These are phyloP conservation scores for Alternaria tenuissima DNA, from an alignment of 2,329 filamentous ascomycete genomes.

Conservation along the genomic window DNA sequence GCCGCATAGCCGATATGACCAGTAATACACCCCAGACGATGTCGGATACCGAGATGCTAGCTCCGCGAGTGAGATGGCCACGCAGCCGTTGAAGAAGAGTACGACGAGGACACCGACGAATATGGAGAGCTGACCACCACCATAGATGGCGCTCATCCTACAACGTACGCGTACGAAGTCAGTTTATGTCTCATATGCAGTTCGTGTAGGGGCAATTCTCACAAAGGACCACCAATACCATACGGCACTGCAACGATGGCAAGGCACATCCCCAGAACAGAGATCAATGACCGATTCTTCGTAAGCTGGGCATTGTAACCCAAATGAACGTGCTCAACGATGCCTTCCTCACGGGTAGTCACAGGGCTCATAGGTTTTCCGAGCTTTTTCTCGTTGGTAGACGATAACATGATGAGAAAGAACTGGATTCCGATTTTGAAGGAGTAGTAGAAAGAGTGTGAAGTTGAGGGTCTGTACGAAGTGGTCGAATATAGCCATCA, in stretches of 20 bases:
- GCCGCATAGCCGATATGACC: conserved; percentile 15
- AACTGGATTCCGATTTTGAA: no score
- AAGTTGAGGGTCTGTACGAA: no score
- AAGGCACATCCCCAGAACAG: background rate
- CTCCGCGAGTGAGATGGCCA: conserved; percentile 17
- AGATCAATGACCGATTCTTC: background rate
- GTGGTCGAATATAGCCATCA: no score
- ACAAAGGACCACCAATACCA: background rate
- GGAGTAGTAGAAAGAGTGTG: no score
- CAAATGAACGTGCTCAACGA: background rate
- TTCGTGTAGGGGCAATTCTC: no score
- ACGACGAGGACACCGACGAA: background rate
- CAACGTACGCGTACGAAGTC: no score
- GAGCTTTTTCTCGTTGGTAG: no score
- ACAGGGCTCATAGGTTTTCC: no score
- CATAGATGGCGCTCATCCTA: background rate
- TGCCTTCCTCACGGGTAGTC: no score
- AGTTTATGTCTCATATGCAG: no score
- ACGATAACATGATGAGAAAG: no score
- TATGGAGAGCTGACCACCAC: background rate
- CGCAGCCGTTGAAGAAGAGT: conserved; percentile 4
- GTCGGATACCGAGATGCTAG: conserved; percentile 18
- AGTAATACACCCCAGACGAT: conserved; percentile 19
- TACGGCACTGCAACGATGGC: background rate
- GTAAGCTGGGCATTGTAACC: conserved; percentile 1